Base-by-base conservation (phyloP, 2,329 filamentous ascomycete genomes). In the Chrysosporium keratinophilum region DNA sequence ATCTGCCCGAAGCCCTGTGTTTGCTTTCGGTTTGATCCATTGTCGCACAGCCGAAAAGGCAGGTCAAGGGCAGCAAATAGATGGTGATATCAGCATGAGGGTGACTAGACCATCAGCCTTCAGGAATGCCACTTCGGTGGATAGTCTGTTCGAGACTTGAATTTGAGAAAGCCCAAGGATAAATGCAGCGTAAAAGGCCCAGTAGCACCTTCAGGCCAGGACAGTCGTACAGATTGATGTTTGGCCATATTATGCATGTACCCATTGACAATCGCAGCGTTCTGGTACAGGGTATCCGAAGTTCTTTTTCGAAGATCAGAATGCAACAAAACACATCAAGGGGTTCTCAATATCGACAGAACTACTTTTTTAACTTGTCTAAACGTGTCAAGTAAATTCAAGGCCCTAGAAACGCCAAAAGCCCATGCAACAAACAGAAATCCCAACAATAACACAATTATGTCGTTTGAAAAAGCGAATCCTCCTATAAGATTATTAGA, bases 391-490 rank as follows among this genome's bases (percentile, higher is more conserved):
- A n/a, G 15, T 14, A 33, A 41, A 39, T 17, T 35, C n/a, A 28
- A 42, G 10, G 1, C 5, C 34, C 46, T n/a, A 4, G 11, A 14
- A 40, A 14, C 12, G 12, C 15, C 37, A 3, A 28, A 28, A 28
- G 23, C 7, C 23, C 23, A 28, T 28, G 23, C 23, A 28, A 12
- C 44, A 19, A 34, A 17, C 3, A 5, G 14, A 39, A 15, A n/a
- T n/a, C n/a, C n/a, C n/a, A n/a, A n/a, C n/a, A n/a, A n/a, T n/a
- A 12, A 28, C 19, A 11, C 1, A 28, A 42, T 14, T 48, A 54
- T 14, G 51, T 54, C 28, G 80, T 81, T 45, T 78, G 77, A 65
- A 83, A 83, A 47, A 83, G 70, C 1, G 79, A 79, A 63, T 83
- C 80, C 70, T 84, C 80, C 70, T 73, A 52, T 58, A 64, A 58